Percentiles rank a stretch among this genome's conserved stretches.
Evolutionary conservation across 345 rosid species (phyloP).

Genomic region (Boechera retrofracta): DNA sequence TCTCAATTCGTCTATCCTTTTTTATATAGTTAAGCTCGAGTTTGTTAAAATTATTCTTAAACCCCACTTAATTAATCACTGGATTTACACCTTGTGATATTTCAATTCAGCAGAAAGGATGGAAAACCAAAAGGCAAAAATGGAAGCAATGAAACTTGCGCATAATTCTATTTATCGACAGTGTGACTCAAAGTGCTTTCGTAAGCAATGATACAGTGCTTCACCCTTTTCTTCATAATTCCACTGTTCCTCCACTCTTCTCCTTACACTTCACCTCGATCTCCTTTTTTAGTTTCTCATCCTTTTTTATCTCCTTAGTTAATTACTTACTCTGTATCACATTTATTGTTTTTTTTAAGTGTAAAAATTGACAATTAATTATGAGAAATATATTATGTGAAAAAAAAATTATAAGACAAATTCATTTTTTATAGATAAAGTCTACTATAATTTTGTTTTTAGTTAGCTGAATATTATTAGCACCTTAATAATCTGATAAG

Average conservation of each 20-base stretch:
- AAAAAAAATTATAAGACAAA: neutral
- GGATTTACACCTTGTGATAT: no score
- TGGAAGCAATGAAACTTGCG: constrained; percentile 42
- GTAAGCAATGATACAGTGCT: constrained; percentile 43
- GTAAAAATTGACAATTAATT: neutral
- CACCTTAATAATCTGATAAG: constrained; percentile 2
- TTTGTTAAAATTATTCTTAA: no score
- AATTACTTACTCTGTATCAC: constrained; percentile 3
- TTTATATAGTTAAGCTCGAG: no score
- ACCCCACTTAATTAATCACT: no score
- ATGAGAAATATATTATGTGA: neutral
- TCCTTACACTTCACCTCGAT: constrained; percentile 24
- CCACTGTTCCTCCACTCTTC: constrained; percentile 36
- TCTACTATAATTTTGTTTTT: neutral
- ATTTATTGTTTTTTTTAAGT: neutral
- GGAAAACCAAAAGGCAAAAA: constrained; percentile 19
- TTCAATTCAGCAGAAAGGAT: neutral
- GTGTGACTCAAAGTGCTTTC: constrained; percentile 49
- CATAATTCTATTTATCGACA: constrained; percentile 48
- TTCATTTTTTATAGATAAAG: neutral
- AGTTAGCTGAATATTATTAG: neutral
- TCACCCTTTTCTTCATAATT: constrained; percentile 42
- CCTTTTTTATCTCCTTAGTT: constrained; percentile 1
- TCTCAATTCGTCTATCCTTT: no score
- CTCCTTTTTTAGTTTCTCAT: neutral